Base-by-base conservation (phyloP, 306 rosid genomes). In the Pachyrhizus erosus region DNA sequence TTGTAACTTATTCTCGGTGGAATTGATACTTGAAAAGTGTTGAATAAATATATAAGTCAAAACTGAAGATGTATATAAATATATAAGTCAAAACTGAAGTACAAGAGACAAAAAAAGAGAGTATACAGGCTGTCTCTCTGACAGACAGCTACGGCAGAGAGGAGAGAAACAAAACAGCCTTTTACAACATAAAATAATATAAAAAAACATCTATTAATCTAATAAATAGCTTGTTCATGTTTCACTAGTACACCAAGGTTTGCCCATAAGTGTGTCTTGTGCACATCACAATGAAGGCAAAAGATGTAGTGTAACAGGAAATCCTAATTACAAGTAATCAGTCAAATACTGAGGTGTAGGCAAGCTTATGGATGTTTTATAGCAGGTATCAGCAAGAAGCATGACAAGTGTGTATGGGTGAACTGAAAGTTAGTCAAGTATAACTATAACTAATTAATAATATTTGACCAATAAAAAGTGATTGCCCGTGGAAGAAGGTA, bases 271-370 rank as follows among this genome's bases (percentile, higher is more conserved):
- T 58, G 34, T 5, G 15, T 55, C 29, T 21, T 8, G 31, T 2
- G 5, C 64, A 21, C 15, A 24, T 58, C 37, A 58, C 69, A 26
- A 26, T 1, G 15, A 46, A 70, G 40, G 58, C 17, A 26, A 70
- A 45, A 49, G 31, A 60, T 5, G 11, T 24, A 40, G 18, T 58
- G 34, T 21, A 40, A 76, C 29, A 39, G 18, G 20, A 61, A 60
- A 75, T 42, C 60, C 60, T 17, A 46, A n/a, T 60, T 61, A 62
- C 5, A 49, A 76, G 58, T 24, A 42, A 76, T 27, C 43, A 17
- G 60, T 42, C 57, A 60, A 34, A 77, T 45, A 75, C 43, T 23
- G 10, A 57, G 70, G 70, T 6, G 8, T 15, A 15, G 51, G 5
- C 13, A 52, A 20, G 33, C 51, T 33, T 52, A 20, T 18, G 51